phyloP scores from a whole-genome alignment of 2,329 filamentous ascomycete genomes.

The Calcarisporium arbuscula region DNA sequence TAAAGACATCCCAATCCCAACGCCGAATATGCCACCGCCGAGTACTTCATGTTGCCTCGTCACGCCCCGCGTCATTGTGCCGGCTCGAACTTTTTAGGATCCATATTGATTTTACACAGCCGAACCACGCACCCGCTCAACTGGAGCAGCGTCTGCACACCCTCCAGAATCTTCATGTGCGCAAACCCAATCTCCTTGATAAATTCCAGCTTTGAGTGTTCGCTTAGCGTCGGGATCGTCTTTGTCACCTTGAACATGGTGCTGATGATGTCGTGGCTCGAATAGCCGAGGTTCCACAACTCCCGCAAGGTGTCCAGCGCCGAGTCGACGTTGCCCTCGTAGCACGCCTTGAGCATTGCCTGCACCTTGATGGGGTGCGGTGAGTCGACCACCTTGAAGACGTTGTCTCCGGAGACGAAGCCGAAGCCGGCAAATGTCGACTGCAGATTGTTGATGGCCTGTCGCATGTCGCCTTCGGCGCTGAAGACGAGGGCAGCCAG shows the following conservation, averaged over 20 bases:
- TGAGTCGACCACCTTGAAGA: slow-evolving; percentile 95
- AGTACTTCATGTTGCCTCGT: slow-evolving; percentile 5
- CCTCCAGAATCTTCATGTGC: slow-evolving; percentile 98
- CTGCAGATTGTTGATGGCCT: slow-evolving; percentile 97
- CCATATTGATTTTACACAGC: slow-evolving; percentile 94
- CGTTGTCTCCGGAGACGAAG: slow-evolving; percentile 95
- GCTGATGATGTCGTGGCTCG: slow-evolving; percentile 97
- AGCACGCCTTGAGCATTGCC: slow-evolving; percentile 95
- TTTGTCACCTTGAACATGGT: slow-evolving; percentile 99
- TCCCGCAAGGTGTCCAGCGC: slow-evolving; percentile 83
- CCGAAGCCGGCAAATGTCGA: slow-evolving; percentile 90
- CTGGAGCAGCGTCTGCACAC: slow-evolving; percentile 90
- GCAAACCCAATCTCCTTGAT: slow-evolving; percentile 99
- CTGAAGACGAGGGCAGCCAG: slow-evolving; percentile 94
- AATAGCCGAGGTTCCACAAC: slow-evolving; percentile 92
- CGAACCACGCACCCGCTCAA: slow-evolving; percentile 87
- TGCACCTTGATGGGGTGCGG: slow-evolving; percentile 98
- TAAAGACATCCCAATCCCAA: slow-evolving; percentile 19
- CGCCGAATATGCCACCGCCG: slow-evolving; percentile 23
- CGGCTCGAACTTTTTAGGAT: slow-evolving; percentile 67
- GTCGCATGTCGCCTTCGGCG: slow-evolving; percentile 96
- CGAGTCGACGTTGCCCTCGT: slow-evolving; percentile 83
- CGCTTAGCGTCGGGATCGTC: slow-evolving; percentile 83
- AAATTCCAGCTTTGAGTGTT: slow-evolving; percentile 94
- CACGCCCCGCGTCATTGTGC: slow-evolving; percentile 22